Conservation (phyloP, 768 basidiomycete genomes). For the Naganishia friedmannii region DNA sequence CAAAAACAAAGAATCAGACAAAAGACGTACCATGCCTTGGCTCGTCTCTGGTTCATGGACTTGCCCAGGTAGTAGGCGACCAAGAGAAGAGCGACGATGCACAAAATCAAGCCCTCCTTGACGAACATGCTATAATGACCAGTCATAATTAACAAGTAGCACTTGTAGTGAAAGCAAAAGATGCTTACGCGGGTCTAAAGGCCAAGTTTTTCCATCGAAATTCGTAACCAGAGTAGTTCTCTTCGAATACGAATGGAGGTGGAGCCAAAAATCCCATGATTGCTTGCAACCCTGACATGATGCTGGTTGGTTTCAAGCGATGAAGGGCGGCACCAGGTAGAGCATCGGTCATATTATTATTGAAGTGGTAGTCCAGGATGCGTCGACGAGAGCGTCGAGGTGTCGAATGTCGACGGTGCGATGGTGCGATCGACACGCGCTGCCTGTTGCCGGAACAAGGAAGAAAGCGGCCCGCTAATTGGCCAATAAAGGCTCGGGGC, state of each 20-base stretch:
- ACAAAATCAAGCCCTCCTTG: constrained; percentile 63
- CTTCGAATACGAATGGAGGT: constrained; percentile 7
- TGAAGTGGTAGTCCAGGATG: background rate
- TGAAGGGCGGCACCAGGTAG: too few species aligned
- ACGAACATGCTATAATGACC: constrained; percentile 56
- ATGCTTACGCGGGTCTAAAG: constrained; percentile 70
- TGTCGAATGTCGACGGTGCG: background rate
- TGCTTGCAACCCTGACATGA: constrained; percentile 14
- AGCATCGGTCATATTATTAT: background rate
- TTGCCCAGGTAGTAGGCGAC: constrained; percentile 63
- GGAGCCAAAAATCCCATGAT: constrained; percentile 18
- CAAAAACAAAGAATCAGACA: background rate
- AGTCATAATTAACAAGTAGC: background rate
- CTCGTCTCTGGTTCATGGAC: constrained; percentile 61
- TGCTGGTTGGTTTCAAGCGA: too few species aligned
- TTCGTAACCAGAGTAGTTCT: constrained; percentile 68
- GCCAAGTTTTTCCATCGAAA: constrained; percentile 70
- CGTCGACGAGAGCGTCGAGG: background rate
- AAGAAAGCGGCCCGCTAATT: constrained; percentile 7
- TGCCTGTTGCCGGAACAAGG: background rate
- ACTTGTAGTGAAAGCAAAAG: background rate
- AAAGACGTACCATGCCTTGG: constrained; percentile 63
- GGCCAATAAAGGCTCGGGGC: background rate
- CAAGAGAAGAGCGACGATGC: constrained; percentile 61
- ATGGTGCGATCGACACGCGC: constrained; percentile 7